phyloP scores from a whole-genome alignment of 768 basidiomycete species.

The Suillus variegatus region DNA sequence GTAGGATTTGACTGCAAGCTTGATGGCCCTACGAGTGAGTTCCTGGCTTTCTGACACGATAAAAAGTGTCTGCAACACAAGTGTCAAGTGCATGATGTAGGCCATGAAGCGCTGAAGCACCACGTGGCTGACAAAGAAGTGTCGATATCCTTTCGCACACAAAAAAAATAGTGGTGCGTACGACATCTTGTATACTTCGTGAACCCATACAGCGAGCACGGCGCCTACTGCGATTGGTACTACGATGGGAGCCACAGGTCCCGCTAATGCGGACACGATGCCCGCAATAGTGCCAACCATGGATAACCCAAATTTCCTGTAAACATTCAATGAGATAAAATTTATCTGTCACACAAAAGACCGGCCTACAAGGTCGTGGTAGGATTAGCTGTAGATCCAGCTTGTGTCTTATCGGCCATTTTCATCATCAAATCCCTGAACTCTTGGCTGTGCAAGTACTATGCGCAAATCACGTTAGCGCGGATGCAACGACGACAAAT shows the following conservation, averaged over 20 bases:
- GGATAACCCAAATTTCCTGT: not conserved
- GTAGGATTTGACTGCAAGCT: not conserved
- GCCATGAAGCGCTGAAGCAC: conserved; percentile 21
- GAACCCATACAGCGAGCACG: not conserved
- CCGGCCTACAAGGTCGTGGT: too few relatives aligned
- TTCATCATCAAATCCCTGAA: too few relatives aligned
- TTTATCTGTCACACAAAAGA: too few relatives aligned
- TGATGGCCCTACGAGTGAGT: not conserved
- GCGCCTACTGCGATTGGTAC: not conserved
- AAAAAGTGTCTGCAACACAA: conserved; percentile 25
- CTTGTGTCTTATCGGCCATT: too few relatives aligned
- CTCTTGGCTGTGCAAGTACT: too few relatives aligned
- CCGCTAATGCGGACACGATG: not conserved
- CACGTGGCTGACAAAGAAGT: not conserved
- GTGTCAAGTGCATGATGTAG: conserved; percentile 27
- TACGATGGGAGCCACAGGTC: conserved; percentile 1
- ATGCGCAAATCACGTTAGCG: too few relatives aligned
- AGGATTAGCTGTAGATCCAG: too few relatives aligned
- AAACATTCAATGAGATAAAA: not conserved
- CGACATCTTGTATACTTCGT: not conserved
- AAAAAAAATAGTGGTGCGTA: not conserved
- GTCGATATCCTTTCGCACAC: not conserved
- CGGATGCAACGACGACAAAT: too few relatives aligned
- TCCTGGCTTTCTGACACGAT: not conserved
- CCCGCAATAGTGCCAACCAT: not conserved